Evolutionary conservation across 2,329 filamentous ascomycete genomes (phyloP).

Genomic region (Pseudocercospora musae): DNA sequence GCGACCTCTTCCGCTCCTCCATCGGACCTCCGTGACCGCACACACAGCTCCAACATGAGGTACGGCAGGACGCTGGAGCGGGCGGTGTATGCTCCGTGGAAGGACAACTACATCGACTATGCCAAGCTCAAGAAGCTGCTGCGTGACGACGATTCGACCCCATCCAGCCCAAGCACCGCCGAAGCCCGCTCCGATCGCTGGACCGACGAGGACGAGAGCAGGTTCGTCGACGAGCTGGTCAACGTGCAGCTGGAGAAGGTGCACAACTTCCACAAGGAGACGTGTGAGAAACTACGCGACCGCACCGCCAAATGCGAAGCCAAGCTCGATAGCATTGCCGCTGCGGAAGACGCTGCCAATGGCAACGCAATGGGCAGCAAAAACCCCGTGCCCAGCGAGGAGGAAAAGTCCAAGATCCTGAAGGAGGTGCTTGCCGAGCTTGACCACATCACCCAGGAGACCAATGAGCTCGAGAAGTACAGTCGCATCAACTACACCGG

Average conservation of each 20-base stretch:
- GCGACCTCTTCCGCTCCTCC: background rate
- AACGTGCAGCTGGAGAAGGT: slow-evolving; percentile 96
- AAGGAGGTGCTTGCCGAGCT: slow-evolving; percentile 74
- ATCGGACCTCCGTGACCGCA: background rate
- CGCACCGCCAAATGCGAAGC: slow-evolving; percentile 68
- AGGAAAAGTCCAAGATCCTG: slow-evolving; percentile 53
- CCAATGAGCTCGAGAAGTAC: slow-evolving; percentile 91
- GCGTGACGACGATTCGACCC: slow-evolving; percentile 60
- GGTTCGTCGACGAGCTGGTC: slow-evolving; percentile 91
- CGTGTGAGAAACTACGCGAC: slow-evolving; percentile 77
- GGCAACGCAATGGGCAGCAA: slow-evolving; percentile 30
- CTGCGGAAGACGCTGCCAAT: slow-evolving; percentile 32
- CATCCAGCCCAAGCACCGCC: slow-evolving; percentile 42
- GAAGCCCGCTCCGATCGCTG: slow-evolving; percentile 57
- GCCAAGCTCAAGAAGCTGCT: slow-evolving; percentile 85
- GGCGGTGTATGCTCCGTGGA: slow-evolving; percentile 82
- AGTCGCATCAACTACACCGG: slow-evolving; percentile 96
- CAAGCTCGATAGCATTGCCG: slow-evolving; percentile 57
- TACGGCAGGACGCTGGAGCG: slow-evolving; percentile 86
- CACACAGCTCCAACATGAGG: slow-evolving; percentile 59
- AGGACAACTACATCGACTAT: slow-evolving; percentile 93
- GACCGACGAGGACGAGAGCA: slow-evolving; percentile 91
- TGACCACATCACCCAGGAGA: slow-evolving; percentile 82
- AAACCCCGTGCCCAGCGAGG: slow-evolving; percentile 37
- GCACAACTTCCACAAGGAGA: slow-evolving; percentile 79